A percentile compares a stretch with the other conserved stretches of the same genome.
phyloP scores from a whole-genome alignment of 148 eudicot genomes.

The Oxyria digyna region DNA sequence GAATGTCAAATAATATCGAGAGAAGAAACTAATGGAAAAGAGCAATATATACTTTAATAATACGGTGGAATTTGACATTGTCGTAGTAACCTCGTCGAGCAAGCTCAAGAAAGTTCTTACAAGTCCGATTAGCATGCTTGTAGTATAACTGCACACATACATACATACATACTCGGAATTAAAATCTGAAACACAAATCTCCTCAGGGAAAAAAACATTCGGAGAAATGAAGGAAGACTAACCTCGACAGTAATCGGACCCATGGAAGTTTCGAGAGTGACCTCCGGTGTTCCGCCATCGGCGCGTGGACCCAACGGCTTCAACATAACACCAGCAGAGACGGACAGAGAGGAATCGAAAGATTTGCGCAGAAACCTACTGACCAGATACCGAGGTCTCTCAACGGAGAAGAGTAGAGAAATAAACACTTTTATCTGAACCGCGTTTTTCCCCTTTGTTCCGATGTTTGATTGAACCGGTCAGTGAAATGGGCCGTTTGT shows the following conservation, averaged over 20 bases:
- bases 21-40: background rate
- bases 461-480: background rate
- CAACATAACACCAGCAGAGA: background rate
- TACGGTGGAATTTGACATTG: constrained; percentile 76
- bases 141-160: constrained; percentile 44
- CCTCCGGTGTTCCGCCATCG: constrained; percentile 86
- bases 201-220: background rate
- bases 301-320: constrained; percentile 15
- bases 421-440: background rate
- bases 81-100: constrained; percentile 80
- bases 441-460: background rate
- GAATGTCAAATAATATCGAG: background rate
- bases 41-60: constrained; percentile 41
- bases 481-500: background rate
- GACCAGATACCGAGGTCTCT: background rate
- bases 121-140: constrained; percentile 86
- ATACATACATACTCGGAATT: background rate
- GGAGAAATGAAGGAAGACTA: background rate
- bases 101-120: constrained; percentile 83
- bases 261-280: constrained; percentile 88
- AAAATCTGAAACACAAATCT: background rate
- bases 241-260: constrained; percentile 89
- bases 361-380: background rate
- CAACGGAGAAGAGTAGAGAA: no score
- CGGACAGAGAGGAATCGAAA: background rate